Evolutionary conservation across 2,329 filamentous ascomycete species (phyloP).

Genomic region (Aspergillus nomiae): DNA sequence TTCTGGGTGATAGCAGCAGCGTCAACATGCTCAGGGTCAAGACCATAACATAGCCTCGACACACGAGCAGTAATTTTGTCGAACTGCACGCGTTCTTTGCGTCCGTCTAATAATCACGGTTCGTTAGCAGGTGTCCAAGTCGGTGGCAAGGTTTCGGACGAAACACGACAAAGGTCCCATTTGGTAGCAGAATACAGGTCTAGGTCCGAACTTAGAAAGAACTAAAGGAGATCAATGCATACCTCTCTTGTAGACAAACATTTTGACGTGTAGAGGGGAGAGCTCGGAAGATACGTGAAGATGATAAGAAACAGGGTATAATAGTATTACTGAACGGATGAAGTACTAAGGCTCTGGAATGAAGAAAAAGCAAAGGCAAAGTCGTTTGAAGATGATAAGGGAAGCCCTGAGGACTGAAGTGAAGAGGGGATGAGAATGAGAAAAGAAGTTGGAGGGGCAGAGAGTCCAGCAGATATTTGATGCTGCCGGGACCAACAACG

Average conservation of each 20-base stretch:
- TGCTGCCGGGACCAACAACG: conserved; percentile 31
- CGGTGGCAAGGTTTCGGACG: conserved; percentile 19
- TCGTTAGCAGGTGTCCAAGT: conserved; percentile 21
- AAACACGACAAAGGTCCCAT: not conserved
- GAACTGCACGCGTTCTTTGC: conserved; percentile 99
- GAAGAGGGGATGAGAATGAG: conserved; percentile 23
- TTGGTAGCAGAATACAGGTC: not conserved
- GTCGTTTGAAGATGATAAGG: conserved; percentile 8
- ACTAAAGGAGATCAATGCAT: conserved; percentile 28
- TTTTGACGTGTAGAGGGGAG: conserved; percentile 36
- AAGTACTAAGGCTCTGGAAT: conserved; percentile 7
- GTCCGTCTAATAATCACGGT: conserved; percentile 69
- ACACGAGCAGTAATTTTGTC: conserved; percentile 99
- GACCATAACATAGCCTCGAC: conserved; percentile 94
- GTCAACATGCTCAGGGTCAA: conserved; percentile 94
- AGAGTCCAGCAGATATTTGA: conserved; percentile 35
- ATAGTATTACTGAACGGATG: conserved; percentile 16
- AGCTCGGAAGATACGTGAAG: conserved; percentile 13
- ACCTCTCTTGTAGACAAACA: conserved; percentile 68
- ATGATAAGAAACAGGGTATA: conserved; percentile 28
- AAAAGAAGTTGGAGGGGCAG: conserved; percentile 31
- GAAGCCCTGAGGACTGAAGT: conserved; percentile 16
- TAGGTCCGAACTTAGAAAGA: not conserved
- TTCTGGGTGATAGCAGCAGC: conserved; percentile 98
- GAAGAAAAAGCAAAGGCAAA: conserved; percentile 7